phyloP scores from a whole-genome alignment of 495 filamentous ascomycete genomes.

The Saxispiralis lemnorum region DNA sequence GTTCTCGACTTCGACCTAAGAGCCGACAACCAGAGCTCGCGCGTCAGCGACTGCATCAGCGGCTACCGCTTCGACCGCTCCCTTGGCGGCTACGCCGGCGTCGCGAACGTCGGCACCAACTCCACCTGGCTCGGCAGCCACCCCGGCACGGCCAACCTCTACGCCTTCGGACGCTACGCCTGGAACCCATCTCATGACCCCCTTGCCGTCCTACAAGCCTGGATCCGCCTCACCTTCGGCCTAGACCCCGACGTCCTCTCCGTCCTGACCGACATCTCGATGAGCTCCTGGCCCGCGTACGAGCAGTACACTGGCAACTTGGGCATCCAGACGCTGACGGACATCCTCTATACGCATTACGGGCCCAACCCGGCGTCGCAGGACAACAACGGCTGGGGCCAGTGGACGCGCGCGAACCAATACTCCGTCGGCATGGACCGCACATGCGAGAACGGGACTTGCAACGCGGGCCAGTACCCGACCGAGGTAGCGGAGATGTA shows the following conservation, averaged over 20 bases:
- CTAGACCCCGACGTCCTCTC: constrained; percentile 34
- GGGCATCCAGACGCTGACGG: constrained; percentile 50
- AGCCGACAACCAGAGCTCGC: constrained; percentile 34
- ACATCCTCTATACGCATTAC: constrained; percentile 49
- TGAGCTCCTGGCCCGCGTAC: constrained; percentile 53
- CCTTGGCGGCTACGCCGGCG: constrained; percentile 44
- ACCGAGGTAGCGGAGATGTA: constrained; percentile 37
- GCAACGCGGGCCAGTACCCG: constrained; percentile 48
- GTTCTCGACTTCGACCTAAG: constrained; percentile 48
- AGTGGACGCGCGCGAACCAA: constrained; percentile 51
- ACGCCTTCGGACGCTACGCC: constrained; percentile 47
- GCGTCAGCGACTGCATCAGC: constrained; percentile 38
- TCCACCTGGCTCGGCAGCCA: constrained; percentile 60
- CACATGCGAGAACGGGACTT: constrained; percentile 48
- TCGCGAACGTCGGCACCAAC: constrained; percentile 48
- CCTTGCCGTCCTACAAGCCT: constrained; percentile 38
- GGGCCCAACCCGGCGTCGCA: constrained; percentile 49
- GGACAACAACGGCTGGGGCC: constrained; percentile 53
- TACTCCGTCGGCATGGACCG: constrained; percentile 52
- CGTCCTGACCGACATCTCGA: constrained; percentile 44
- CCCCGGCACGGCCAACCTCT: constrained; percentile 54
- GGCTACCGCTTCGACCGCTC: constrained; percentile 39
- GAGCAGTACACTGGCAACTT: constrained; percentile 57
- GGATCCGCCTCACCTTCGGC: constrained; percentile 49
- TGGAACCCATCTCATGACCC: constrained; percentile 39